Base-by-base conservation (phyloP, 495 filamentous ascomycete genomes). In the Xylaria curta region DNA sequence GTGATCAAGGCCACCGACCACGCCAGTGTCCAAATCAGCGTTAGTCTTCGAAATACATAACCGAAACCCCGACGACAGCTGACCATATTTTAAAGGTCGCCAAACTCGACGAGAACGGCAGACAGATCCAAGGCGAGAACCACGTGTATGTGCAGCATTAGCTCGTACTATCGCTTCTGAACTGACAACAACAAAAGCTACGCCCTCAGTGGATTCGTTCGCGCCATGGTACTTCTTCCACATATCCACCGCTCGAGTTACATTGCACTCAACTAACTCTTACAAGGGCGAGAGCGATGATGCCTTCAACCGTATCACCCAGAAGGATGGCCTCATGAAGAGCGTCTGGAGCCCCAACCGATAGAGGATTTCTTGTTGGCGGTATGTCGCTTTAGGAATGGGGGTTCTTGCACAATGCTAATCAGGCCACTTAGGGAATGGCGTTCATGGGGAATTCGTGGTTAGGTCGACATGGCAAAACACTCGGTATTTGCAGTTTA, bases 1-100 rank as follows among this genome's bases (percentile, higher is more conserved):
- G 97, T 98, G 90, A 97, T 98, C 91, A 97, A 97, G 89, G 93
- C 96, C 87, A 97, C 98, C 87, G 96, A 97, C 86, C 93, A 97
- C 88, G 93, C 92, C 77, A 94, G 92, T 68, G 95, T 94, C 77
- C 92, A 97, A 87, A 92, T 97, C 54, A 66, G 61, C 69, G 69
- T 71, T 66, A 28, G 69, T 71, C 47, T 15, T 24, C n/a, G 31
- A 56, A 64, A 76, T 87, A 96, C 81, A 93, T 91, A 82, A 42
- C n/a, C 69, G 28, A 47, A 58, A 13, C 15, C 38, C 38, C 47
- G 46, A 58, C 38, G 47, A 33, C 26, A 36, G 26, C 69, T 71
- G 56, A 71, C 49, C 4, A 10, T 21, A 28, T 19, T 58, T 9
- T 65, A 71, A 65, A 71, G 36, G 75, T 79, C 28, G 77, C 76